Conservation (phyloP, 2,329 filamentous ascomycete genomes). For the Ceratocystis harringtonii region DNA sequence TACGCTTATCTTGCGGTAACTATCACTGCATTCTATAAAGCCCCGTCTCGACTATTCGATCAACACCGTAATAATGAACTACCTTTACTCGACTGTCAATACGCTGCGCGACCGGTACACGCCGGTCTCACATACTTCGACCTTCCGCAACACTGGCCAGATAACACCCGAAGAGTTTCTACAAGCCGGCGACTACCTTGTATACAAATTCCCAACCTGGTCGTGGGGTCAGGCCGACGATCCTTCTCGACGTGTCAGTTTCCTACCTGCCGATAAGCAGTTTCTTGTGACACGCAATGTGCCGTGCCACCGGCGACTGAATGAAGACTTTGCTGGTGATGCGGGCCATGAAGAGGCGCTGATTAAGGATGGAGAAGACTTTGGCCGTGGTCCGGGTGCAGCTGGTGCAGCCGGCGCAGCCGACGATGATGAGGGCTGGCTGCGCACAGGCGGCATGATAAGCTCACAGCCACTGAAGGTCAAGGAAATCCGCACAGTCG, state of each 20-base stretch:
- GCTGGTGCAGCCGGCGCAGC: conserved; percentile 26
- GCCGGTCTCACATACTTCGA: conserved; percentile 77
- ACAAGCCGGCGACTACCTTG: conserved; percentile 87
- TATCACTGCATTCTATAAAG: not conserved
- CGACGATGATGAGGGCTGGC: conserved; percentile 74
- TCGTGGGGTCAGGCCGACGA: conserved; percentile 83
- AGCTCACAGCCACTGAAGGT: conserved; percentile 63
- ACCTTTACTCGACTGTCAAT: conserved; percentile 84
- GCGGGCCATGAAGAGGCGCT: conserved; percentile 75
- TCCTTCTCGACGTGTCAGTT: conserved; percentile 59
- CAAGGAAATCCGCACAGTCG: conserved; percentile 71
- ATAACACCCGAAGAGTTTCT: conserved; percentile 97
- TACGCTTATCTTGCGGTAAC: not conserved
- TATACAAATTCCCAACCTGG: conserved; percentile 99
- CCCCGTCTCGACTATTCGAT: not conserved
- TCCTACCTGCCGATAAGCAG: conserved; percentile 82
- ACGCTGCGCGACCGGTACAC: conserved; percentile 83
- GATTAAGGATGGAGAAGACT: conserved; percentile 62
- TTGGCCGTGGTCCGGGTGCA: conserved; percentile 27
- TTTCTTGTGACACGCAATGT: conserved; percentile 90
- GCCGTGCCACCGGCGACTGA: conserved; percentile 78
- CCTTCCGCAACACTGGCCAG: conserved; percentile 83
- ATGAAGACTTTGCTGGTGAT: conserved; percentile 84
- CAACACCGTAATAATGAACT: conserved; percentile 51
- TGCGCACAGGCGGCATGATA: conserved; percentile 68